phyloP scores from a whole-genome alignment of 441 rosid genomes.

The Kokia cookei region DNA sequence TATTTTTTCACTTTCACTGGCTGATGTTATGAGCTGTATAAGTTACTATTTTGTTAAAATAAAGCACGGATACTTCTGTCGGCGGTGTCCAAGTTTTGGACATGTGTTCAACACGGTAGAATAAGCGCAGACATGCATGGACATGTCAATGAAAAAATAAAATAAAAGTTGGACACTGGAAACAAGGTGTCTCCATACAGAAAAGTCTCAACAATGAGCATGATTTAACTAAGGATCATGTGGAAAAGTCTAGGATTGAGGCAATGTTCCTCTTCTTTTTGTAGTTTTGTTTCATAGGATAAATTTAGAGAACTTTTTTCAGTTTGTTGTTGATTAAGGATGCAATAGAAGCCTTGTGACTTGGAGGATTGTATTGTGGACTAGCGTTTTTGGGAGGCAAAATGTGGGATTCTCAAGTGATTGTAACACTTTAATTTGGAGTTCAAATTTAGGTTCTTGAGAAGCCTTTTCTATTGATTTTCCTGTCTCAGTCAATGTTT shows the following conservation, averaged over 20 bases:
- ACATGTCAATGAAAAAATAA: too few species aligned
- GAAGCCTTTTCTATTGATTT: neutral
- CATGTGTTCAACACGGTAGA: neutral
- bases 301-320: neutral
- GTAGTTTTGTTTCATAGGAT: too few species aligned
- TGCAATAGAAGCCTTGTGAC: neutral
- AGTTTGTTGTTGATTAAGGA: neutral
- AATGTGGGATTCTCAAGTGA: neutral
- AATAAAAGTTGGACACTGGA: neutral
- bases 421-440: neutral
- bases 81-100: neutral
- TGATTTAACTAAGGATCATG: neutral
- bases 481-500: neutral
- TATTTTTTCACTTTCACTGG: neutral
- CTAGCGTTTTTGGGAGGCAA: neutral
- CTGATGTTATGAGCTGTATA: neutral
- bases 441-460: neutral
- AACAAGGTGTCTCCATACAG: neutral
- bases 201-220: too few species aligned
- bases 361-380: neutral
- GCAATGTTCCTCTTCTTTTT: too few species aligned
- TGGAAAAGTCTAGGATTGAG: neutral
- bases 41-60: neutral
- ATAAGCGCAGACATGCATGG: too few species aligned
- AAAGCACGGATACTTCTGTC: neutral